Conservation (phyloP, 208 protist species). For the Wallacemonas sp. region DNA sequence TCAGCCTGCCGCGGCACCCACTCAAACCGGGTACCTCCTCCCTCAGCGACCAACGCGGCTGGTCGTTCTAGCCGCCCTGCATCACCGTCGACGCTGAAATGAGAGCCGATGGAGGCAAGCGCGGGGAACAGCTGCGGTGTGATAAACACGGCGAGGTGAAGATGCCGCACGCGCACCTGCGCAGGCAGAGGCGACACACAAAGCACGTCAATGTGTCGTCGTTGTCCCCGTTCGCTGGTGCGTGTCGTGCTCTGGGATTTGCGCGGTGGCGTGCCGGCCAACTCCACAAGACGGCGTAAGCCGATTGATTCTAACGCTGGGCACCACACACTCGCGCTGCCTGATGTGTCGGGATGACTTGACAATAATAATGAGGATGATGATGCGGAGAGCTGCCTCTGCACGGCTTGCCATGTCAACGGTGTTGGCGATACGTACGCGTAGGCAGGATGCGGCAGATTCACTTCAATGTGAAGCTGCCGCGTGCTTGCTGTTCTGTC, state of each 20-base stretch:
- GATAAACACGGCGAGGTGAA: neutral
- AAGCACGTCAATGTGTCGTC: too few species aligned
- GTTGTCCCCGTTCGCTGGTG: too few species aligned
- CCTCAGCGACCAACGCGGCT: neutral
- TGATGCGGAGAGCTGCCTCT: too few species aligned
- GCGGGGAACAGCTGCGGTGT: neutral
- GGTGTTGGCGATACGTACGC: neutral
- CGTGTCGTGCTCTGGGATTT: too few species aligned
- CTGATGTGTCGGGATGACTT: too few species aligned
- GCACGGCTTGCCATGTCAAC: neutral
- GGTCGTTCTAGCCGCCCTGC: neutral
- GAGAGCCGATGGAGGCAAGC: neutral
- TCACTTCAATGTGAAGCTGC: neutral
- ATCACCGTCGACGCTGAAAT: neutral
- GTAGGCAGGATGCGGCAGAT: neutral
- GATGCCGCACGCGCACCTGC: neutral
- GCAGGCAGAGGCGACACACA: too few species aligned
- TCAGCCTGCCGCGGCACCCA: neutral
- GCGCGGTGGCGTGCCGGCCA: too few species aligned
- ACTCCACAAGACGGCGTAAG: too few species aligned
- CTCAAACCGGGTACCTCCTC: neutral
- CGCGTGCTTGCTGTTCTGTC: too few species aligned
- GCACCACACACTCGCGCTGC: too few species aligned
- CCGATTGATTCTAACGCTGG: too few species aligned
- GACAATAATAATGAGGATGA: too few species aligned